Evolutionary conservation across 768 basidiomycete genomes (phyloP), one percentile per base, ranked within the genome.

Genomic region (Suillus subluteus): DNA sequence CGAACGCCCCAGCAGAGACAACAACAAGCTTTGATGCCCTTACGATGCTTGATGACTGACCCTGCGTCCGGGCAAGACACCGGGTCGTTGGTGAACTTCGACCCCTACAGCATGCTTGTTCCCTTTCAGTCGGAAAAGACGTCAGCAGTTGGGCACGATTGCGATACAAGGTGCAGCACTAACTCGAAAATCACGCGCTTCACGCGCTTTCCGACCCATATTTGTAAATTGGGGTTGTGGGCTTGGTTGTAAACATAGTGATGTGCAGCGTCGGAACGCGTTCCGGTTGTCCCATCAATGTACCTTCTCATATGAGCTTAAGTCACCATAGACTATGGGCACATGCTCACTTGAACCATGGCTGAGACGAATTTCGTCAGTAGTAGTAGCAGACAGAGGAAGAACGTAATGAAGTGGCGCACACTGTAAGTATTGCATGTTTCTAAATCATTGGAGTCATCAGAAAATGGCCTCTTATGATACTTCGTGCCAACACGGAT

Each of bases 391-490:
- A 38, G n/a, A 59, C 38, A 1, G 13, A n/a, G n/a, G 12, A 58
- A 7, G 26, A 30, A 30, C 26, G 11, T 41, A 18, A 48, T 23
- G 11, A 48, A 6, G 40, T 18, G 15, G 72, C 71, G 54, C 54
- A 70, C 73, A 35, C 67, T 71, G n/a, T 78, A 76, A 6, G 72
- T 73, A 63, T 76, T 64, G 21, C 66, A 44, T 6, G 56, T 70
- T 40, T 64, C 70, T 65, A 90, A 80, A 32, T 76, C 80, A 69
- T 88, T 88, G 37, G 74, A 70, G 69, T 89, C 88, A 0, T 85
- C 77, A 4, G 80, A 79, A 4, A 67, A 71, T 4, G 73, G 74
- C 15, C 87, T 83, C 9, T 74, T 76, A 73, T 90, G 88, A 35
- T 84, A 87, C 37, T 72, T 67, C 16, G 68, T 72, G 0, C 79